These are phyloP conservation scores for Alternaria sp. DNA, from an alignment of 2,329 filamentous ascomycete species.

Conservation along the genomic window DNA sequence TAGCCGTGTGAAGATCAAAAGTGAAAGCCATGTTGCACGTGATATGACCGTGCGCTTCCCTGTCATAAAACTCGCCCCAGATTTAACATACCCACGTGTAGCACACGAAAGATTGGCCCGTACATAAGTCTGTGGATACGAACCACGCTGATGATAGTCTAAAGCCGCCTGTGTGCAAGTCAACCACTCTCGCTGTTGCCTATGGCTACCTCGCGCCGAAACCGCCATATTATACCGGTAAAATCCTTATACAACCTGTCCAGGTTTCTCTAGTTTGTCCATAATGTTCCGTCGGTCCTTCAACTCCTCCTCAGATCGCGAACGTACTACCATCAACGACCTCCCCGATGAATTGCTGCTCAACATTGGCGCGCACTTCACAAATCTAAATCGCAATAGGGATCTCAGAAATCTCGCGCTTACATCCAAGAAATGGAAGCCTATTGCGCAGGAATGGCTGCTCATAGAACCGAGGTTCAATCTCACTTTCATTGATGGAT, in stretches of 20 bases:
- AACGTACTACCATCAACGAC: conserved; percentile 8
- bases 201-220: background rate
- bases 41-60: background rate
- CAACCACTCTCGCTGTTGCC: conserved; percentile 1
- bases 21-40: background rate
- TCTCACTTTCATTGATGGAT: conserved; percentile 24
- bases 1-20: background rate
- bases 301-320: background rate
- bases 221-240: background rate
- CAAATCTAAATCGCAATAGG: conserved; percentile 15
- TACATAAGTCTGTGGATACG: background rate
- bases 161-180: background rate
- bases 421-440: conserved; percentile 19
- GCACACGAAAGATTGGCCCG: background rate
- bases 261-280: background rate
- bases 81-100: background rate
- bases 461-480: conserved; percentile 26
- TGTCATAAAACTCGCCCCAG: background rate
- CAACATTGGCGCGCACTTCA: conserved; percentile 17
- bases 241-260: background rate
- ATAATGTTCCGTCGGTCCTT: background rate
- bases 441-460: conserved; percentile 28
- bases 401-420: conserved; percentile 25
- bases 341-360: conserved; percentile 30
- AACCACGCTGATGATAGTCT: background rate